phyloP scores from a whole-genome alignment of 2,329 filamentous ascomycete species.

The Hawksworthiomyces lignivorus region DNA sequence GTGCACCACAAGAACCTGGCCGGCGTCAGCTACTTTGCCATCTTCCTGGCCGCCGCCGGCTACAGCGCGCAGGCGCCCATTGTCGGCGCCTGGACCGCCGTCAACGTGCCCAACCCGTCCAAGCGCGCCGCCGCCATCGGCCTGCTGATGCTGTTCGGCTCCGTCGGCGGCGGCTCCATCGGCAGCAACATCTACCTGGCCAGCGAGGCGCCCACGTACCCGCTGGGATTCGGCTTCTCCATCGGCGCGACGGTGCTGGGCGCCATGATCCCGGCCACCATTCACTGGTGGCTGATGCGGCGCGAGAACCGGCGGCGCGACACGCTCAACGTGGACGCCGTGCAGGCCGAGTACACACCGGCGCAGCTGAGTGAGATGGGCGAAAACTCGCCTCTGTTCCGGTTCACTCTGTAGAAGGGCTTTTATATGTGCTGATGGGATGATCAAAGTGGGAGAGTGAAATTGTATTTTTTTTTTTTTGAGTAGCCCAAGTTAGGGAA shows the following conservation, averaged over 20 bases:
- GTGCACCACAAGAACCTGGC: conserved; percentile 14
- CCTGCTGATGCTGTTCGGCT: conserved; percentile 15
- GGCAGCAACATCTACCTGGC: conserved; percentile 18
- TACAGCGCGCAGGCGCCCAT: conserved; percentile 9
- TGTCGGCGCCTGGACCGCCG: conserved; percentile 8
- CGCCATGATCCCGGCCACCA: conserved; percentile 11
- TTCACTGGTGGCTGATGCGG: conserved; percentile 10
- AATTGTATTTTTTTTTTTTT: too few relatives aligned
- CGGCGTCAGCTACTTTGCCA: conserved; percentile 18
- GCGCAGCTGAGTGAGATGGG: conserved; percentile 12
- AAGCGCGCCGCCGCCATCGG: conserved; percentile 18
- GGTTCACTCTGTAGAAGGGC: conserved; percentile 7
- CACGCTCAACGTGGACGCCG: conserved; percentile 1
- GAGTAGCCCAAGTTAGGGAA: too few relatives aligned
- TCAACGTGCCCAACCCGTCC: conserved; percentile 15
- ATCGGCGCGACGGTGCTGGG: conserved; percentile 15
- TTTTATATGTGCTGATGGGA: too few relatives aligned
- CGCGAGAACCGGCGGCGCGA: conserved; percentile 9
- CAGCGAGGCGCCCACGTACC: conserved; percentile 16
- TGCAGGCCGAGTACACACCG: conserved; percentile 8
- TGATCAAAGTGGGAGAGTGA: too few relatives aligned
- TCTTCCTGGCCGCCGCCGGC: conserved; percentile 18
- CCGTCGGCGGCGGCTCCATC: conserved; percentile 7
- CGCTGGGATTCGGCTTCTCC: conserved; percentile 16
- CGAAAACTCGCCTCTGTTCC: conserved; percentile 12